These are phyloP conservation scores for Monosporascus sp. DNA, from an alignment of 2,329 filamentous ascomycete genomes.

Conservation along the genomic window DNA sequence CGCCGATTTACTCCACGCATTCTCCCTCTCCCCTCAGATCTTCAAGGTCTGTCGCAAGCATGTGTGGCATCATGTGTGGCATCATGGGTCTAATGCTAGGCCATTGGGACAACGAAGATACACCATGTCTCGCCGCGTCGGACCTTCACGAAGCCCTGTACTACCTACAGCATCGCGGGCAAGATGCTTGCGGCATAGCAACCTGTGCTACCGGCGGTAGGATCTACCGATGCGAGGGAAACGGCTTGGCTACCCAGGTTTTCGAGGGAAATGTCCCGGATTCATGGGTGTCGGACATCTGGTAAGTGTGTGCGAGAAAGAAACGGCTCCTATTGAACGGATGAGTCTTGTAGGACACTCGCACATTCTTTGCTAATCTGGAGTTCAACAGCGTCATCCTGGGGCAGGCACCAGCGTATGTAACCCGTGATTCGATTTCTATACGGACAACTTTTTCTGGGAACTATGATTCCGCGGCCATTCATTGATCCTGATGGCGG, in stretches of 20 bases:
- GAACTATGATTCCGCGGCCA: no score
- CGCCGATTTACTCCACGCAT: no score
- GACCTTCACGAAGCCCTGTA: no score
- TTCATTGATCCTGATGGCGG: no score
- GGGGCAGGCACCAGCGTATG: not conserved
- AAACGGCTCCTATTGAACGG: not conserved
- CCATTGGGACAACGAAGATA: conserved; percentile 22
- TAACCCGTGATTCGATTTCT: no score
- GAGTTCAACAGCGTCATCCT: not conserved
- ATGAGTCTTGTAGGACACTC: no score
- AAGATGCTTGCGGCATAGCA: conserved; percentile 4
- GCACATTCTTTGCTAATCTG: not conserved
- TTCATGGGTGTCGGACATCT: conserved; percentile 24
- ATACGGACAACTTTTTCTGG: no score
- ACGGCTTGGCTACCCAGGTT: no score
- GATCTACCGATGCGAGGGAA: no score
- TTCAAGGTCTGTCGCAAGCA: not conserved
- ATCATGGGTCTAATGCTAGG: conserved; percentile 51
- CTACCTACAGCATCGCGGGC: conserved; percentile 7
- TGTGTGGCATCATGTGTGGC: conserved; percentile 53
- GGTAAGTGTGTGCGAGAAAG: not conserved
- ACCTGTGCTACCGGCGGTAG: no score
- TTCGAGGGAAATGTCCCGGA: no score
- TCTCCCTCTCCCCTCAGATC: no score
- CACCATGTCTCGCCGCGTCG: conserved; percentile 14